Evolutionary conservation across 2,329 filamentous ascomycete species (phyloP).

Genomic region (Colletotrichum liriopes): DNA sequence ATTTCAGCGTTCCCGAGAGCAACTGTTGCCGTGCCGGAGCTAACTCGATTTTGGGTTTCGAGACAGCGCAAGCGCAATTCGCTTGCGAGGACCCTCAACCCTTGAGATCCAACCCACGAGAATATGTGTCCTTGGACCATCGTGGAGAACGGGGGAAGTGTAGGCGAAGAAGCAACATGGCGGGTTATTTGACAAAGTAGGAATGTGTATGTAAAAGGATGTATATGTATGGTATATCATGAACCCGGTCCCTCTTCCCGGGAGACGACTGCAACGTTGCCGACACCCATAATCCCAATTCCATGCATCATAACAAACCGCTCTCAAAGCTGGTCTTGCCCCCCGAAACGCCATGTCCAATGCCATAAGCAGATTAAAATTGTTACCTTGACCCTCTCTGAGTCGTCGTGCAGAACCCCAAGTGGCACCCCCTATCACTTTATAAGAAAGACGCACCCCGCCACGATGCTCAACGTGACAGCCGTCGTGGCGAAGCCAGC

Average conservation of each 20-base stretch:
- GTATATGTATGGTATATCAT: slow-evolving; percentile 31
- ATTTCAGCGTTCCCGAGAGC: slow-evolving; percentile 2
- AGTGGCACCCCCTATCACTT: slow-evolving; percentile 45
- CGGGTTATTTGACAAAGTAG: slow-evolving; percentile 3
- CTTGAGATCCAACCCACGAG: background rate
- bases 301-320: slow-evolving; percentile 23
- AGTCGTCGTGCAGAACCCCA: background rate
- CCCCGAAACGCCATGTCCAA: slow-evolving; percentile 10
- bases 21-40: slow-evolving; percentile 28
- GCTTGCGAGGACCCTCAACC: slow-evolving; percentile 2
- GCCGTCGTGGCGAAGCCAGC: slow-evolving; percentile 71
- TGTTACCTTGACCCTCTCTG: background rate
- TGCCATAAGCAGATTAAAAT: slow-evolving; percentile 25
- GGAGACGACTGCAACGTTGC: slow-evolving; percentile 8
- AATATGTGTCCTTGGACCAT: background rate
- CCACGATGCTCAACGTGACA: slow-evolving; percentile 64
- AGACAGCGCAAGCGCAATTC: slow-evolving; percentile 19
- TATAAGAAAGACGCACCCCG: slow-evolving; percentile 66
- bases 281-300: slow-evolving; percentile 14
- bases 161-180: background rate
- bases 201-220: background rate
- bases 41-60: background rate
- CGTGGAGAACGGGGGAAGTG: background rate
- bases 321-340: slow-evolving; percentile 38
- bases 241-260: slow-evolving; percentile 17